phyloP scores from a whole-genome alignment of 805 yeast genomes.

The Sugiyamaella smithiae region DNA sequence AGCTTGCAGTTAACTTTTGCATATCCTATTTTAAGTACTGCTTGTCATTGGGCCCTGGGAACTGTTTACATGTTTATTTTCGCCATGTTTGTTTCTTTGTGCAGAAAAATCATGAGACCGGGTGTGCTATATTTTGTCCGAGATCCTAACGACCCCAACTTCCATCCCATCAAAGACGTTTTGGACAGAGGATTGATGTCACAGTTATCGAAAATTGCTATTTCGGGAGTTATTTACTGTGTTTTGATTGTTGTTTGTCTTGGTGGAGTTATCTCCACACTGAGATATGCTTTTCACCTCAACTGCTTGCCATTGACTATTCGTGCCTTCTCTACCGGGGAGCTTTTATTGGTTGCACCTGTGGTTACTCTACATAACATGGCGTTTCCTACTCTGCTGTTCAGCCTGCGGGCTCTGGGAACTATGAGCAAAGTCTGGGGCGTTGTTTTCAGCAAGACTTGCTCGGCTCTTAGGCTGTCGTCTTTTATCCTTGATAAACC shows the following conservation, averaged over 20 bases:
- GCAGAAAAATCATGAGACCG: constrained; percentile 71
- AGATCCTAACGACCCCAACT: constrained; percentile 91
- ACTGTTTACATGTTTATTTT: constrained; percentile 83
- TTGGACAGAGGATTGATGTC: constrained; percentile 68
- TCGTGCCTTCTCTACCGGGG: constrained; percentile 13
- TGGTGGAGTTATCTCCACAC: constrained; percentile 57
- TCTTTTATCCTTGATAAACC: constrained; percentile 73
- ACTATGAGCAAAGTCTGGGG: constrained; percentile 49
- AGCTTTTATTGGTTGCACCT: constrained; percentile 19
- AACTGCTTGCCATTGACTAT: constrained; percentile 27
- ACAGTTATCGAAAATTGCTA: constrained; percentile 68
- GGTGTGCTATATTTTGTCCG: constrained; percentile 91
- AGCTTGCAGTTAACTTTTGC: constrained; percentile 9
- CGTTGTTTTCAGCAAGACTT: constrained; percentile 51
- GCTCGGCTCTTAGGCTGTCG: constrained; percentile 63
- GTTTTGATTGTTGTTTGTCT: constrained; percentile 71
- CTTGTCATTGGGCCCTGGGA: constrained; percentile 65
- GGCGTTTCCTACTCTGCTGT: constrained; percentile 15
- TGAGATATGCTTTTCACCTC: constrained; percentile 34
- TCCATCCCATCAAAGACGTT: constrained; percentile 83
- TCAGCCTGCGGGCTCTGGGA: constrained; percentile 14
- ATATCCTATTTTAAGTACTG: constrained; percentile 27
- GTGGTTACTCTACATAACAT: constrained; percentile 7
- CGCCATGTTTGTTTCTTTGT: constrained; percentile 84
- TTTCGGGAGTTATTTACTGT: constrained; percentile 61